These are phyloP conservation scores for Ceratocystis harringtonii DNA, from an alignment of 2,329 filamentous ascomycete species.

Conservation along the genomic window DNA sequence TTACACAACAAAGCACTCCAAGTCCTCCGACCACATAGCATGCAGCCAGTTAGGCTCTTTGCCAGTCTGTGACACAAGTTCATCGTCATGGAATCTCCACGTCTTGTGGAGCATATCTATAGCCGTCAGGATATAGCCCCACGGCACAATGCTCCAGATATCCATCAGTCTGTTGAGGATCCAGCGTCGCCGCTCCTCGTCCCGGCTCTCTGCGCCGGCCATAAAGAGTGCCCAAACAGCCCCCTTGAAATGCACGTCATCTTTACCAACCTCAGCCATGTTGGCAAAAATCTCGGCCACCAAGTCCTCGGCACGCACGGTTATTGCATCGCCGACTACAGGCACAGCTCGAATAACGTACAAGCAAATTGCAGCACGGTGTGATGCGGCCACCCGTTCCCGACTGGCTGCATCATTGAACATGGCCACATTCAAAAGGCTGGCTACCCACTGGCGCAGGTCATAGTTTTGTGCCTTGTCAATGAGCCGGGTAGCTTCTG, in stretches of 20 bases:
- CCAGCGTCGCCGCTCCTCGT: conserved; percentile 34
- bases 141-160: conserved; percentile 33
- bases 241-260: conserved; percentile 41
- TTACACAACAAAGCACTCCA: conserved; percentile 34
- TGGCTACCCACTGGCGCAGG: conserved; percentile 29
- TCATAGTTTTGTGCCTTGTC: conserved; percentile 30
- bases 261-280: conserved; percentile 32
- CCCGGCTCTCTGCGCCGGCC: conserved; percentile 39
- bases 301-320: conserved; percentile 31
- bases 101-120: conserved; percentile 35
- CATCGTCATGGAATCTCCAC: conserved; percentile 31
- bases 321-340: conserved; percentile 25
- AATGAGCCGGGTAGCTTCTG: conserved; percentile 28
- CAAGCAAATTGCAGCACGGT: conserved; percentile 33
- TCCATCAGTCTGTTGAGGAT: conserved; percentile 33
- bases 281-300: conserved; percentile 37
- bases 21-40: conserved; percentile 30
- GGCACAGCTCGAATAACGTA: conserved; percentile 33
- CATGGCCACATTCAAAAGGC: conserved; percentile 25
- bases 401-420: conserved; percentile 30
- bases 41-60: conserved; percentile 29
- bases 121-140: conserved; percentile 36
- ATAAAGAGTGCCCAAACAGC: conserved; percentile 46
- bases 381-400: conserved; percentile 31
- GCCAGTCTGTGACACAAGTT: conserved; percentile 13